Evolutionary conservation across 208 protist genomes (phyloP).

Genomic region (Leishmania arabica): DNA sequence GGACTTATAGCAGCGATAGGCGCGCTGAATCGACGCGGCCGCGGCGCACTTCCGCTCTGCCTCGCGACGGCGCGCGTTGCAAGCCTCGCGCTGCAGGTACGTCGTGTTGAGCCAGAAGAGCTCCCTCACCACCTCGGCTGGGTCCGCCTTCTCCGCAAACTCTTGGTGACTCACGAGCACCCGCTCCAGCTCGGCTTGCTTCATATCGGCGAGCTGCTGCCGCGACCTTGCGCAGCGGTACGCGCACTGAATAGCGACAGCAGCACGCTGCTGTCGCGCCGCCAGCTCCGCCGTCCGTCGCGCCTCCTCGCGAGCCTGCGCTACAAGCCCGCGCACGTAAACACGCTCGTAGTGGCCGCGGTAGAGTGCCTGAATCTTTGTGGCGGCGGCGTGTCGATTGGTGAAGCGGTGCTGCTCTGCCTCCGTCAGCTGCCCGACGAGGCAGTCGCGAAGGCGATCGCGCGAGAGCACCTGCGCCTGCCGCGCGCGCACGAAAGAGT

Average conservation of each 20-base stretch:
- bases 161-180: slow-evolving; percentile 56
- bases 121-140: slow-evolving; percentile 72
- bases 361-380: slow-evolving; percentile 77
- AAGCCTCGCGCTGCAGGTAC: slow-evolving; percentile 38
- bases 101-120: slow-evolving; percentile 86
- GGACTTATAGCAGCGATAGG: slow-evolving; percentile 41
- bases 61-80: slow-evolving; percentile 37
- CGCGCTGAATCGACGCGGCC: slow-evolving; percentile 60
- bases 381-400: slow-evolving; percentile 45
- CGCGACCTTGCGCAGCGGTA: slow-evolving; percentile 54
- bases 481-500: slow-evolving; percentile 52
- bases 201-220: slow-evolving; percentile 25
- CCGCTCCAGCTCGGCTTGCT: slow-evolving; percentile 39
- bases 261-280: slow-evolving; percentile 52
- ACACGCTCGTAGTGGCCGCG: slow-evolving; percentile 80
- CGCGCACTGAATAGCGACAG: slow-evolving; percentile 63
- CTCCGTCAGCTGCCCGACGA: slow-evolving; percentile 46
- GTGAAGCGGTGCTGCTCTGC: slow-evolving; percentile 48
- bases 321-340: slow-evolving; percentile 59
- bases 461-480: slow-evolving; percentile 30
- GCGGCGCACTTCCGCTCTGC: slow-evolving; percentile 28
- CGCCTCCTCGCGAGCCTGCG: slow-evolving; percentile 49
- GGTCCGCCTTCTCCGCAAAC: slow-evolving; percentile 48
- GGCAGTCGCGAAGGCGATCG: slow-evolving; percentile 21
- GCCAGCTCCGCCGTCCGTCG: slow-evolving; percentile 33